Base-by-base conservation (phyloP, 2,329 filamentous ascomycete species). In the Eurotiales sp. region DNA sequence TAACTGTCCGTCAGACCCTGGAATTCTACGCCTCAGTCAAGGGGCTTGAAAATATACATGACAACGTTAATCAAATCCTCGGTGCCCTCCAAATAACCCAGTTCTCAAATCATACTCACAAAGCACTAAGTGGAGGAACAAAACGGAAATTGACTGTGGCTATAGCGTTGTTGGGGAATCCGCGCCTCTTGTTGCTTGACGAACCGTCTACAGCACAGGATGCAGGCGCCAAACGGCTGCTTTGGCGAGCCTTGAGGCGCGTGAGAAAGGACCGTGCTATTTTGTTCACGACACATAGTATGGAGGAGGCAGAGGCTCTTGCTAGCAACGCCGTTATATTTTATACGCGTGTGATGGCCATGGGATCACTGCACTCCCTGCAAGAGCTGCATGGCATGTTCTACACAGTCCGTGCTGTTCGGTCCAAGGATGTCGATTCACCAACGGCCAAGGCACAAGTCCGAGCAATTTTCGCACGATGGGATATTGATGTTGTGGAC, bases 271-370 rank as follows among this genome's bases (percentile, higher is more conserved):
- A 90, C 0, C 81, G 91, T n/a, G 88, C 86, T 0, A 82, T 96
- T 14, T 77, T 97, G 1, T 79, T 97, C 15, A 96, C 92, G 0
- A 96, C 92, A 0, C 92, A 97, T 68, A 88, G 83, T 44, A 96
- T 96, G 90, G 91, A 96, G 67, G 92, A 96, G 71, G 92, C 91
- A 0, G 90, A 95, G 62, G 90, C 90, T 1, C 77, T 97, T 2
- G 91, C 91, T 0, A 84, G 83, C 25, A 80, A 90, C 1, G 90
- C 87, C 0, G 92, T 90, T 11, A 96, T 97, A 58, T 83, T 97
- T 71, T 88, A 90, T 8, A 81, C 82, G 59, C 80, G 84, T 27
- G 95, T 96, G 90, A 77, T 96, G 19, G 91, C 90, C 0, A 77
- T 93, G 8, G 91, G 91, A 3, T 87, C 85, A 0, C 44, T 46